A percentile compares a stretch with the other conserved stretches of the same genome.
These are phyloP conservation scores for Phalaenopsis equestris DNA, from an alignment of 106 monocot genomes.

Conservation along the genomic window DNA sequence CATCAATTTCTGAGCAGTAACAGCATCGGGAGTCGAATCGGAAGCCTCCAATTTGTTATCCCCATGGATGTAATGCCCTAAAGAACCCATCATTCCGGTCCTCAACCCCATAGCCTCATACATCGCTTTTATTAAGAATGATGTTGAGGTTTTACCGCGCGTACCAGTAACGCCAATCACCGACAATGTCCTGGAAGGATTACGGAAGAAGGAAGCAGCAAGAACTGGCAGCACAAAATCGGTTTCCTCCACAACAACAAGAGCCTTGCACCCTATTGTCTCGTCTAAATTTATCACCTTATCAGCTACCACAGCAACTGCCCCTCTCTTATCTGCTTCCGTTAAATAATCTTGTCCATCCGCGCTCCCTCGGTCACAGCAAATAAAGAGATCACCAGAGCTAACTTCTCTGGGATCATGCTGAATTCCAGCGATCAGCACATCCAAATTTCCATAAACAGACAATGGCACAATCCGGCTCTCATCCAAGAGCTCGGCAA, in stretches of 20 bases:
- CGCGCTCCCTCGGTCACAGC: conserved; percentile 30
- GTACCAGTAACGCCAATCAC: conserved; percentile 79
- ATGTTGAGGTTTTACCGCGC: conserved; percentile 52
- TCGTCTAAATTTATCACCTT: conserved; percentile 78
- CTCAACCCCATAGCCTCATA: conserved; percentile 81
- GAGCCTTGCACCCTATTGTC: conserved; percentile 67
- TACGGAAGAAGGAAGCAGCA: conserved; percentile 59
- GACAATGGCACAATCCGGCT: conserved; percentile 73
- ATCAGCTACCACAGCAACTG: conserved; percentile 74
- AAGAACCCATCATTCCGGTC: conserved; percentile 68
- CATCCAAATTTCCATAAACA: conserved; percentile 71
- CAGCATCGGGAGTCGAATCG: conserved; percentile 38
- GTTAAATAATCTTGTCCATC: conserved; percentile 35
- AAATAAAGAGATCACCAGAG: conserved; percentile 75
- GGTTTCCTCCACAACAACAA: conserved; percentile 86
- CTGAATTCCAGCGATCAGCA: conserved; percentile 66
- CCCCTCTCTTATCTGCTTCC: conserved; percentile 92
- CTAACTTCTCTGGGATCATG: conserved; percentile 70
- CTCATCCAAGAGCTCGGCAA: conserved; percentile 86
- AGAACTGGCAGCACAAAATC: conserved; percentile 45
- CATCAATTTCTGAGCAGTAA: conserved; percentile 45
- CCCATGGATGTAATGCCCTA: conserved; percentile 61
- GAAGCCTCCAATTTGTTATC: conserved; percentile 55
- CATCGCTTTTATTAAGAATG: conserved; percentile 74
- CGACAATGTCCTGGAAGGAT: conserved; percentile 64